Evolutionary conservation across 202 grass and related monocot species (phyloP).

Genomic region (Panicum virgatum): DNA sequence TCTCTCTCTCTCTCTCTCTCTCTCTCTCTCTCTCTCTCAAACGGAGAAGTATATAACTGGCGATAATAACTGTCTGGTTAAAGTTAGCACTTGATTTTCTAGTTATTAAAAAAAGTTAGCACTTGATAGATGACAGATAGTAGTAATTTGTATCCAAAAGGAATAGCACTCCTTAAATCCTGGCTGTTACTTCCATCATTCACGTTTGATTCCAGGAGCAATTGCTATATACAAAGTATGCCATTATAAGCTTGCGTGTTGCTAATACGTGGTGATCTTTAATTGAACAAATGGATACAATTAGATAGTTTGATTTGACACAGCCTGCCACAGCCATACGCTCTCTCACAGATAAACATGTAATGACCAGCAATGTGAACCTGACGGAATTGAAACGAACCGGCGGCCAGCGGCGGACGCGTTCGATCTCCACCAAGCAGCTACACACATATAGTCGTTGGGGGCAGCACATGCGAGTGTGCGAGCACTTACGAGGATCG

Average conservation of each 20-base stretch:
- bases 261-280: too few species aligned
- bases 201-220: background rate
- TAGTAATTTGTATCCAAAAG: background rate
- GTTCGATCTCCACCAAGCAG: background rate
- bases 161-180: background rate
- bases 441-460: slow-evolving; percentile 1
- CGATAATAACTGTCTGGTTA: too few species aligned
- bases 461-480: slow-evolving; percentile 5
- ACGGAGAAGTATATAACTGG: too few species aligned
- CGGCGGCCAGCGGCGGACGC: background rate
- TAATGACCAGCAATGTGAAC: background rate
- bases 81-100: too few species aligned
- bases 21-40: too few species aligned
- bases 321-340: too few species aligned
- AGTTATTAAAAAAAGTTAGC: too few species aligned
- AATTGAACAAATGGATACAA: background rate
- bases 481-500: background rate
- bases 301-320: too few species aligned
- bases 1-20: too few species aligned
- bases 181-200: background rate
- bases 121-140: too few species aligned
- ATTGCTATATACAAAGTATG: background rate
- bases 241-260: background rate
- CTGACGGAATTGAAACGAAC: background rate
- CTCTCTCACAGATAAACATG: background rate